Conservation (phyloP, 2,329 filamentous ascomycete species). For the Thermochaetoides dissita region DNA sequence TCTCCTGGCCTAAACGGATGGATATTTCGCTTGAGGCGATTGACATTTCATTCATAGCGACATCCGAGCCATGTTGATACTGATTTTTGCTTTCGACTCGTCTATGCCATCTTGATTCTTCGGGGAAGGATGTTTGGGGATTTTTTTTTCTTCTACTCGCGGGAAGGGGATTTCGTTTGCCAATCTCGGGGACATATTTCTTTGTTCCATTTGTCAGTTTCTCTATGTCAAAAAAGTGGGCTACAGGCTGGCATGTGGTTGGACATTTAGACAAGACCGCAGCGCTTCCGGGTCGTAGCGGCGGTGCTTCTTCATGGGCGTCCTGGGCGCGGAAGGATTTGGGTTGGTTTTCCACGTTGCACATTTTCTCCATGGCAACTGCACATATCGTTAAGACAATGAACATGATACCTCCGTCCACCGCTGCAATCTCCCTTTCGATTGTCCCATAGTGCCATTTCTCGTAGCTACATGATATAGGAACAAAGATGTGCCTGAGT, state of each 20-base stretch:
- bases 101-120: slow-evolving; percentile 5
- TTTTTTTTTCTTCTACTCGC: slow-evolving; percentile 5
- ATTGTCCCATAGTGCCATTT: no score
- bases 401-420: slow-evolving; percentile 5
- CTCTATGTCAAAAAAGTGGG: slow-evolving; percentile 4
- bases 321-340: slow-evolving; percentile 4
- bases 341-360: slow-evolving; percentile 5
- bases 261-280: slow-evolving; percentile 8
- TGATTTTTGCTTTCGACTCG: not conserved
- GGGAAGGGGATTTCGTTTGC: slow-evolving; percentile 5
- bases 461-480: no score
- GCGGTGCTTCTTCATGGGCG: slow-evolving; percentile 1
- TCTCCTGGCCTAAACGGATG: slow-evolving; percentile 21
- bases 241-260: slow-evolving; percentile 13
- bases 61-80: not conserved
- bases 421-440: no score
- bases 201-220: not conserved
- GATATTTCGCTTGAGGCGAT: no score
- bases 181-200: slow-evolving; percentile 1
- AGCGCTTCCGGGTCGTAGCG: not conserved
- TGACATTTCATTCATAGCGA: not conserved
- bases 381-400: slow-evolving; percentile 8
- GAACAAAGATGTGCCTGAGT: no score
- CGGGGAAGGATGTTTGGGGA: slow-evolving; percentile 17
- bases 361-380: slow-evolving; percentile 2